Conservation (phyloP, 345 rosid genomes). For the Pseudoturritis turrita region DNA sequence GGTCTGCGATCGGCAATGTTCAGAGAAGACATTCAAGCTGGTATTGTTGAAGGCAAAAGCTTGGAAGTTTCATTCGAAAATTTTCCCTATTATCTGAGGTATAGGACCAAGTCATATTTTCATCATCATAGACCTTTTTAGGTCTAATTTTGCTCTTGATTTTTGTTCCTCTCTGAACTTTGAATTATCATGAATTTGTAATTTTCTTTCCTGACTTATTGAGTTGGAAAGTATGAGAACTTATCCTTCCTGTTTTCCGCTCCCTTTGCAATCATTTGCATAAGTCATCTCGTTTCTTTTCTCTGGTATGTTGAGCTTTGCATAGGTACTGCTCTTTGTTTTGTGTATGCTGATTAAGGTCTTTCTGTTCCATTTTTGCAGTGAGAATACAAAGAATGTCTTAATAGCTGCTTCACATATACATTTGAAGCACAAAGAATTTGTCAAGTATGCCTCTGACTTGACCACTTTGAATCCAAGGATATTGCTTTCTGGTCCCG, state of each 20-base stretch:
- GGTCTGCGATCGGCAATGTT: constrained; percentile 51
- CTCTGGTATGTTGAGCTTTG: neutral
- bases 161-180: neutral
- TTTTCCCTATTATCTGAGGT: constrained; percentile 93
- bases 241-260: neutral
- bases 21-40: constrained; percentile 60
- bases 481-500: constrained; percentile 91
- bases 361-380: constrained; percentile 29
- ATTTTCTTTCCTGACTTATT: neutral
- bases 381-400: constrained; percentile 75
- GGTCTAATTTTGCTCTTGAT: neutral
- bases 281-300: neutral
- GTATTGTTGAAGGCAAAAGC: constrained; percentile 74
- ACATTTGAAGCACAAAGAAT: constrained; percentile 77
- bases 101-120: constrained; percentile 12
- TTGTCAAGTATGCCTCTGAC: constrained; percentile 66
- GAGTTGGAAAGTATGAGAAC: neutral
- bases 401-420: constrained; percentile 73
- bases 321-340: neutral
- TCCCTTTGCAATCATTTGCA: neutral
- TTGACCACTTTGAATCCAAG: constrained; percentile 72
- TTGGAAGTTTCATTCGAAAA: constrained; percentile 66
- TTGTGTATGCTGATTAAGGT: constrained; percentile 5
- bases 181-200: neutral
- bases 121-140: neutral